phyloP scores from a whole-genome alignment of 2,329 filamentous ascomycete species.

The Colletotrichum aenigma region DNA sequence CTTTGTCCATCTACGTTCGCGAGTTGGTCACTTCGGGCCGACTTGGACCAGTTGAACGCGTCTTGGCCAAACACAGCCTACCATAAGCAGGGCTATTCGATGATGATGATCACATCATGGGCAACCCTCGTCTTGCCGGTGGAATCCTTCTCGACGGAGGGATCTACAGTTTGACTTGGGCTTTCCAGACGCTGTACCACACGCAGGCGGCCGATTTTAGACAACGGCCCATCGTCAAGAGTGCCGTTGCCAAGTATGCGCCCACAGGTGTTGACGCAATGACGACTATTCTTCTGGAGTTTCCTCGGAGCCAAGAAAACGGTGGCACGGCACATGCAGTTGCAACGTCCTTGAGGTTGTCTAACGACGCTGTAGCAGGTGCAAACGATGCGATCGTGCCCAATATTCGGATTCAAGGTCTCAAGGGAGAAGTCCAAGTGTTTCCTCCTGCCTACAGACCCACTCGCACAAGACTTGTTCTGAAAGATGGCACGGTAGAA shows the following conservation, averaged over 20 bases:
- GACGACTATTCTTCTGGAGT: conserved; percentile 77
- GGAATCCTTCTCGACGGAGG: conserved; percentile 84
- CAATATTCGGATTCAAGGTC: conserved; percentile 81
- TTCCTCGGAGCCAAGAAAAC: conserved; percentile 71
- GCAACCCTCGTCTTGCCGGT: conserved; percentile 82
- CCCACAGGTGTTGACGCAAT: conserved; percentile 75
- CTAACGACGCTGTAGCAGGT: conserved; percentile 63
- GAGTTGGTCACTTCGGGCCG: conserved; percentile 63
- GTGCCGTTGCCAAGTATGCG: conserved; percentile 73
- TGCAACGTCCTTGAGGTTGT: conserved; percentile 63
- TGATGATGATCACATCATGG: conserved; percentile 72
- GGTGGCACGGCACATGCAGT: conserved; percentile 66
- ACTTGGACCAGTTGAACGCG: conserved; percentile 67
- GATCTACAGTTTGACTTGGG: conserved; percentile 88
- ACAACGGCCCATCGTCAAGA: conserved; percentile 69
- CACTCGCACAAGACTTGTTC: conserved; percentile 66
- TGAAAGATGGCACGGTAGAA: conserved; percentile 51
- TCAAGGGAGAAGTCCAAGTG: conserved; percentile 82
- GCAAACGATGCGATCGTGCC: conserved; percentile 56
- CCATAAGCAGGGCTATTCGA: conserved; percentile 61
- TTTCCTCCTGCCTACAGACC: conserved; percentile 74
- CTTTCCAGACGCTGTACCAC: conserved; percentile 88
- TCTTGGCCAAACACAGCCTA: conserved; percentile 62
- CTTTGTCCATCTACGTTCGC: conserved; percentile 76
- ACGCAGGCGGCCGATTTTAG: conserved; percentile 68